Base-by-base conservation (phyloP, 345 rosid genomes). In the Citrus reticulata region DNA sequence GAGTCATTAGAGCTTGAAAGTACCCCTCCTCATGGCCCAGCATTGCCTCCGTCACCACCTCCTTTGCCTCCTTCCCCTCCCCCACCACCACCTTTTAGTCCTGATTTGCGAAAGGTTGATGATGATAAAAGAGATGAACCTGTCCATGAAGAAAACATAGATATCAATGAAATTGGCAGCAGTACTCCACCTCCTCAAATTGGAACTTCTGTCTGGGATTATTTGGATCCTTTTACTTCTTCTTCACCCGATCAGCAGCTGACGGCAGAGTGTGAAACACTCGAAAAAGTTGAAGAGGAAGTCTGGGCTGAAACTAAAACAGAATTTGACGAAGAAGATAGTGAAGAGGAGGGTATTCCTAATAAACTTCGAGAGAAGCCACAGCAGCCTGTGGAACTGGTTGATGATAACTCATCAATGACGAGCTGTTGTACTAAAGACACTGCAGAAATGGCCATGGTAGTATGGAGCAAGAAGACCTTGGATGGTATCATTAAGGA, bases 61-160 rank as follows among this genome's bases (percentile, higher is more conserved):
- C 85, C 91, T 0, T 84, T 89, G 51, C 90, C 93, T 79, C 93
- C 94, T 60, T 81, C 88, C 9, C 93, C 92, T 42, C 98, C 98
- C 1, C 98, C 95, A 0, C 97, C 96, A 3, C 95, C 96, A 20
- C 90, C 90, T 39, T 88, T 89, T 76, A 89, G 94, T 73, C 92
- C 93, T 17, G 92, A 91, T 76, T 77, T 72, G 35, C 88, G 77
- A 68, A 88, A 79, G 63, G 81, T 80, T 29, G 66, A 76, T 66
- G 84, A 79, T 74, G 24, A 61, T 32, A 64, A 22, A 49, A 85
- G 75, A 60, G 80, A 76, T 61, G 92, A 84, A 68, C 68, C 57
- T 77, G 83, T 40, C 34, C 81, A 68, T 49, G 89, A 85, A 76
- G 93, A 90, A 64, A 79, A 68, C 83, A 70, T 81, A 22, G 89